Conservation (phyloP, 192 early-diverging fungal species). For the Gryganskiella cystojenkinii region DNA sequence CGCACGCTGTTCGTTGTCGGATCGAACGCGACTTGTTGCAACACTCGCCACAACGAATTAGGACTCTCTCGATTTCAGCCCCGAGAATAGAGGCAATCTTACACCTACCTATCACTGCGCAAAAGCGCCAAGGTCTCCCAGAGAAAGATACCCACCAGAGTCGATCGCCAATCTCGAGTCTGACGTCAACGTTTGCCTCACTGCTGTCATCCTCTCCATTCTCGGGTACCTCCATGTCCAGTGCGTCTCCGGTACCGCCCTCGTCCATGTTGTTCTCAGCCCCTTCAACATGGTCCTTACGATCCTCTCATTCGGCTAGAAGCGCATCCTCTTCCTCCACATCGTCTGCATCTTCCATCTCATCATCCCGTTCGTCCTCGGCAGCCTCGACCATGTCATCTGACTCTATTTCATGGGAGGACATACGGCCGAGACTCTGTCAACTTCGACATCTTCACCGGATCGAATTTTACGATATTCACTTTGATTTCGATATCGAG, state of each 20-base stretch:
- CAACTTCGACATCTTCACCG: conserved; percentile 15
- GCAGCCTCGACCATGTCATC: background rate
- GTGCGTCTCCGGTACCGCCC: background rate
- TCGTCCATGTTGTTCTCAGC: background rate
- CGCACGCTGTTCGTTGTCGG: background rate
- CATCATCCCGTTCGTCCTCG: no score
- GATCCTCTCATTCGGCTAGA: background rate
- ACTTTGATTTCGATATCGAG: conserved; percentile 25
- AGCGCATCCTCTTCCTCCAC: conserved; percentile 14
- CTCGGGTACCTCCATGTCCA: conserved; percentile 6
- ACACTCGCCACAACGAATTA: conserved; percentile 22
- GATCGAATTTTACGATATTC: conserved; percentile 30
- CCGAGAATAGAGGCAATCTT: conserved; percentile 24
- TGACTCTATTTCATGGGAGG: background rate
- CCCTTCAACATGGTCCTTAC: conserved; percentile 8
- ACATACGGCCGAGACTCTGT: conserved; percentile 7
- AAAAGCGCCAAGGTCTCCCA: background rate
- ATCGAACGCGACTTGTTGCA: conserved; percentile 35
- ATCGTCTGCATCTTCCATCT: conserved; percentile 4
- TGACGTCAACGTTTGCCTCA: conserved; percentile 15
- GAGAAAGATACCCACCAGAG: background rate
- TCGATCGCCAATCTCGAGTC: background rate
- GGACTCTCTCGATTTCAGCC: conserved; percentile 19
- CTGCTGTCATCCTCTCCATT: conserved; percentile 23
- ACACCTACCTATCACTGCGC: background rate